These are phyloP conservation scores for Aspergillus aculeatus DNA, from an alignment of 2,329 filamentous ascomycete species.

Conservation along the genomic window DNA sequence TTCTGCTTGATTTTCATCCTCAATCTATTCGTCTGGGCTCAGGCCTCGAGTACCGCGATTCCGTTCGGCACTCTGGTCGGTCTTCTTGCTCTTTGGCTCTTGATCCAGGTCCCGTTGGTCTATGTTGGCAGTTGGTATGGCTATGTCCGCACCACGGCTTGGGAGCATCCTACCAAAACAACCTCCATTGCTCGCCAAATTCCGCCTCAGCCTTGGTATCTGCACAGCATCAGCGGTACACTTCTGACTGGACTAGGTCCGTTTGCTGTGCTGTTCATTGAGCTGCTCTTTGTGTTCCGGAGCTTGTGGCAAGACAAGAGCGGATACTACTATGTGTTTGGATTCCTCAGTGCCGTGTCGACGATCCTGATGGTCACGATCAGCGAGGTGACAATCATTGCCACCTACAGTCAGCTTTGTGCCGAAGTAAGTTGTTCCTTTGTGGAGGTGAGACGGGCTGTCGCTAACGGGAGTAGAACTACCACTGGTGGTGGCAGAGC, in stretches of 20 bases:
- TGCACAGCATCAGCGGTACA: conserved; percentile 60
- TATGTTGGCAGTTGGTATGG: conserved; percentile 78
- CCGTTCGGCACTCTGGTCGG: conserved; percentile 76
- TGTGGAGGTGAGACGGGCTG: neutral
- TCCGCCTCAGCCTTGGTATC: conserved; percentile 74
- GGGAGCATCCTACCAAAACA: conserved; percentile 81
- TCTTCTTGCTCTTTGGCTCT: conserved; percentile 74
- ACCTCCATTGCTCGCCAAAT: conserved; percentile 69
- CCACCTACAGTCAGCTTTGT: conserved; percentile 79
- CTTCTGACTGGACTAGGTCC: conserved; percentile 75
- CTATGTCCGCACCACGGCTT: conserved; percentile 64
- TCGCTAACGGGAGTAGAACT: conserved; percentile 54
- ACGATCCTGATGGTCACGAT: conserved; percentile 73
- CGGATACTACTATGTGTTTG: conserved; percentile 89
- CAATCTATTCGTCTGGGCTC: conserved; percentile 87
- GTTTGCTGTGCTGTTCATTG: conserved; percentile 85
- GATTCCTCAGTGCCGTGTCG: conserved; percentile 74
- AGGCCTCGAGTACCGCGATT: conserved; percentile 82
- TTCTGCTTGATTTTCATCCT: conserved; percentile 75
- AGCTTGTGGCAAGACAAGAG: conserved; percentile 88
- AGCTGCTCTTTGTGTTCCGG: conserved; percentile 82
- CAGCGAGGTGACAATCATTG: conserved; percentile 79
- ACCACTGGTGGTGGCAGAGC: conserved; percentile 91
- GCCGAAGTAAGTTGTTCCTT: conserved; percentile 56
- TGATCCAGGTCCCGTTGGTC: conserved; percentile 81